Evolutionary conservation across 371 early-diverging fungal species (phyloP), one percentile per base, ranked within the genome.

Genomic region (Umbelopsis sp.): DNA sequence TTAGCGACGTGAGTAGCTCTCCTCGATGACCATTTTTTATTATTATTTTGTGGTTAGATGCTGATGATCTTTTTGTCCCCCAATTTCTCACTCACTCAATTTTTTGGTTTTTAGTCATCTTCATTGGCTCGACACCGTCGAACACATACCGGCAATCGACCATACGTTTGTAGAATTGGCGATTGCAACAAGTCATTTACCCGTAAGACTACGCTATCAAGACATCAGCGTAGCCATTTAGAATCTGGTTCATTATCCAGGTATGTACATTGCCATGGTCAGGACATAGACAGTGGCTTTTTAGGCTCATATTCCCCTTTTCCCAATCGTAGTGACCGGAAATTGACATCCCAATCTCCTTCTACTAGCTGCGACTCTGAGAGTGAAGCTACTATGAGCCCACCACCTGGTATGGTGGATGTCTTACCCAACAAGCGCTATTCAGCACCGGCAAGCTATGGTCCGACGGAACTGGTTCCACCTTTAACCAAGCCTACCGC

Each of bases 201-300:
- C 63, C 85, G 91, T 53, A 89, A 89, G 80, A 87, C 89, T 12
- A 90, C 87, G 11, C 68, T 91, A 22, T 87, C 87, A 24, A 82
- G 87, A 63, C 92, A 91, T 66, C 86, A 84, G 67, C 80, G 57
- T 57, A 57, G 57, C 9, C 57, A 57, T 57, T 35, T 57, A 35
- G 57, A 57, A 29, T 57, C 57, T 3, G 18, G 57, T 24, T 51
- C 22, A 51, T 18, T 29, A 11, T 48, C 48, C 5, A 48, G 48
- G 48, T 48, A 20, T 16, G 7, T 48, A 10, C 16, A 48, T 48
- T 16, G 20, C 1, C 16, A 41, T 41, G 41, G 41, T 41, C 7
- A 41, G 41, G 41, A 7, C 41, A 41, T 41, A 41, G 5, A 41
- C 1, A 41, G 41, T 51, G 52, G 20, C 25, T 51, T 6, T 22